Base-by-base conservation (phyloP, 2,329 filamentous ascomycete species). In the Scortechinia acanthostroma region DNA sequence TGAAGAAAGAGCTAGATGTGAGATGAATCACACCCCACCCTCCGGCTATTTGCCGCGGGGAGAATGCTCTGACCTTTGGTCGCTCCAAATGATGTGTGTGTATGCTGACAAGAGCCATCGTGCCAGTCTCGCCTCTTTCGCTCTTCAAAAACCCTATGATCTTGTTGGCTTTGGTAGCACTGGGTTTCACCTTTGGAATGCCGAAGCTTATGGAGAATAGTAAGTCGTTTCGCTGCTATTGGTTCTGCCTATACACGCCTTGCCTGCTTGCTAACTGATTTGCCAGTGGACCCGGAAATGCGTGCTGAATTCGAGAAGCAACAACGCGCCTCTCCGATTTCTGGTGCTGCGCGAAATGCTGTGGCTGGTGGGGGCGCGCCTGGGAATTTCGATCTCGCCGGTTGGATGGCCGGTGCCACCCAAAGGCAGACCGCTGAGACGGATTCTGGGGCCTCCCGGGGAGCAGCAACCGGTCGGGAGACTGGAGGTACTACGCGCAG, bases 91-190 rank as follows among this genome's bases (percentile, higher is more conserved):
- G 10, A 30, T 30, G 25, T 30, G 25, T 30, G 25, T 30, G 10
- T 10, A 30, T 30, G n/a, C n/a, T 30, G 25, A n/a, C 25, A 30
- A 10, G 25, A 19, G 6, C 14, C 6, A 19, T 40, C 6, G 17
- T 40, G 35, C 21, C 47, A 77, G 73, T 77, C 56, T 76, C 71
- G 13, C 70, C 76, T 0, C 48, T 83, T 33, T 68, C 68, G 16
- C 70, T 83, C 45, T 61, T 83, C 50, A 82, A 82, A 62, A 83
- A 75, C 48, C 80, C 80, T 0, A 84, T 83, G 80, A 82, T 84
- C 47, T 62, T 84, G 47, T 75, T 84, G 61, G 78, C 70, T 2
- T 53, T 83, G 35, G 71, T 81, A 14, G 76, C 74, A 2, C 65
- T 81, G 52, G 75, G 58, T 0, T 63, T 83, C 47, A 79, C 80